Evolutionary conservation across 257 asterid species (phyloP).

Genomic region (Petrea volubilis): DNA sequence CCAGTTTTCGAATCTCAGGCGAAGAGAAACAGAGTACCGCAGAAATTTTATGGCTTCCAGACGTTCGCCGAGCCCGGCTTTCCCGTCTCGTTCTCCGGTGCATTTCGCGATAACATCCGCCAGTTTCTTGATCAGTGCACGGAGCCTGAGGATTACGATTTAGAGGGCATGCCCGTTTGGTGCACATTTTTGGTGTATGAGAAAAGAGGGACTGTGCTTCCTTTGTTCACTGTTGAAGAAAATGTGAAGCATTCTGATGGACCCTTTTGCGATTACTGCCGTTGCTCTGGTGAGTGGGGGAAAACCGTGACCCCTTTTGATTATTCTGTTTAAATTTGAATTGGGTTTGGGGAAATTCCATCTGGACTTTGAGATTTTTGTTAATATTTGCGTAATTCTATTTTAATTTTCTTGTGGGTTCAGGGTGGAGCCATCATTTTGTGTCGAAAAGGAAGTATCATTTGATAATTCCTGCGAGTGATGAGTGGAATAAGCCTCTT

Average conservation of each 20-base stretch:
- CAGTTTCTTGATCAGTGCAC: constrained; percentile 65
- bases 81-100: constrained; percentile 47
- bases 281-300: constrained; percentile 57
- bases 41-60: constrained; percentile 59
- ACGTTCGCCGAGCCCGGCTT: constrained; percentile 62
- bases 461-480: constrained; percentile 72
- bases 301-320: not conserved
- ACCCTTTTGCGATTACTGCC: constrained; percentile 77
- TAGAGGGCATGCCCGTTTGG: constrained; percentile 70
- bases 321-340: constrained; percentile 1
- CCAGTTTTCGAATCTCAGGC: constrained; percentile 21
- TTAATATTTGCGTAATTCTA: not conserved
- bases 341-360: not conserved
- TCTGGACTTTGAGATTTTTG: not conserved
- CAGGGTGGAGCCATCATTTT: constrained; percentile 92
- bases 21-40: constrained; percentile 36
- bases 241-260: constrained; percentile 44
- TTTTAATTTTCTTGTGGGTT: not conserved
- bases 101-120: constrained; percentile 72
- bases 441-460: constrained; percentile 88
- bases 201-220: constrained; percentile 57
- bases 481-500: constrained; percentile 70
- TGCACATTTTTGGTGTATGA: constrained; percentile 70
- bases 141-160: constrained; percentile 47
- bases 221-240: constrained; percentile 81